phyloP scores from a whole-genome alignment of 2,329 filamentous ascomycete genomes.

The Colletotrichum eleusines region DNA sequence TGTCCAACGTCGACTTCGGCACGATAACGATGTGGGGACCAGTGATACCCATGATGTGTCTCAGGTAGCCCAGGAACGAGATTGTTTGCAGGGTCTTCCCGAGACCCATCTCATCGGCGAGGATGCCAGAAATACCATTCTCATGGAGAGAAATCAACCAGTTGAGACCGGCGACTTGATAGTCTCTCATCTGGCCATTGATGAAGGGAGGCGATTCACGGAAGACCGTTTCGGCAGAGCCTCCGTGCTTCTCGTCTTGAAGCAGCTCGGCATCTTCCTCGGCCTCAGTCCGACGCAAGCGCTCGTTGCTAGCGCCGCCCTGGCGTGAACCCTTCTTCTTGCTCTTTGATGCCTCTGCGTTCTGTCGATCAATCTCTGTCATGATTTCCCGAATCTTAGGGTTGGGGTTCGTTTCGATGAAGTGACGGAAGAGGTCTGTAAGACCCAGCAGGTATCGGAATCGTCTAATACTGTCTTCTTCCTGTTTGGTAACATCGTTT shows the following conservation, averaged over 20 bases:
- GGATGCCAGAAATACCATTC: slow-evolving; percentile 97
- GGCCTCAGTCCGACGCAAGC: slow-evolving; percentile 90
- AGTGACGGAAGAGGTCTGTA: slow-evolving; percentile 97
- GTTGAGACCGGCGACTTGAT: slow-evolving; percentile 94
- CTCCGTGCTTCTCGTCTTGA: slow-evolving; percentile 89
- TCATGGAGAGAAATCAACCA: slow-evolving; percentile 98
- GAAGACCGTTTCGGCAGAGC: slow-evolving; percentile 89
- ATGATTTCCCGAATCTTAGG: slow-evolving; percentile 95
- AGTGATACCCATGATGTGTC: slow-evolving; percentile 88
- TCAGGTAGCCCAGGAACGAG: slow-evolving; percentile 92
- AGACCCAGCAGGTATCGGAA: slow-evolving; percentile 95
- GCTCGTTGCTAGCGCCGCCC: slow-evolving; percentile 83
- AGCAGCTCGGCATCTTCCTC: slow-evolving; percentile 94
- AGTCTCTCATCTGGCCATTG: slow-evolving; percentile 91
- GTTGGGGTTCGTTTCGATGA: slow-evolving; percentile 97
- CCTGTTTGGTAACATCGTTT: slow-evolving; percentile 61
- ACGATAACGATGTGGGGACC: slow-evolving; percentile 93
- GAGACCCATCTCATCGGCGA: slow-evolving; percentile 98
- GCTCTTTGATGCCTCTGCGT: slow-evolving; percentile 76
- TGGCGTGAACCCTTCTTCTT: slow-evolving; percentile 84
- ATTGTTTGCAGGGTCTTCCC: slow-evolving; percentile 99
- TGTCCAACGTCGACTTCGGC: slow-evolving; percentile 97
- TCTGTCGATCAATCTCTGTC: slow-evolving; percentile 93
- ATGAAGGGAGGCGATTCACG: slow-evolving; percentile 94
- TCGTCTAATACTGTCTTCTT: slow-evolving; percentile 93